Percentiles rank a stretch among this genome's conserved stretches.
Conservation (phyloP, 192 early-diverging fungal genomes). For the Coemansia sp. region DNA sequence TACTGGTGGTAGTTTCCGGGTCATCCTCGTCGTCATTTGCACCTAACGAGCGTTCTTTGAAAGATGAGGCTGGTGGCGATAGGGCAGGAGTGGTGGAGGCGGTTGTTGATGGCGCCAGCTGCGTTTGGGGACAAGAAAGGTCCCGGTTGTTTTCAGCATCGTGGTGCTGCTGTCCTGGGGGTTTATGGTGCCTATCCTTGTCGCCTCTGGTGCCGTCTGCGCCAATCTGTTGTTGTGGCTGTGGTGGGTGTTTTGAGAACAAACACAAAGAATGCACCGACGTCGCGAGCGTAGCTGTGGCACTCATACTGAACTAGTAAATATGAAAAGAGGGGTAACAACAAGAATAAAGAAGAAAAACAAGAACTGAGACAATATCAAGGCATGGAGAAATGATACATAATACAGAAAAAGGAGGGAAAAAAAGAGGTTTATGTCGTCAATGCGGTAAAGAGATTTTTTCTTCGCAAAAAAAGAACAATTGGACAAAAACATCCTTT, state of each 20-base stretch:
- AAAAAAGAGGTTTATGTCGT: not conserved
- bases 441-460: not conserved
- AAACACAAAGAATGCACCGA: constrained; percentile 24
- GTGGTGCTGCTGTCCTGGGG: not conserved
- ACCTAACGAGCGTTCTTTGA: not conserved
- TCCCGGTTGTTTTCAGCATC: not conserved
- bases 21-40: not conserved
- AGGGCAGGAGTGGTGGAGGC: constrained; percentile 1
- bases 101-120: constrained; percentile 3
- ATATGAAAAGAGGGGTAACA: not conserved
- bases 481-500: not conserved
- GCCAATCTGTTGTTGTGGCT: not conserved
- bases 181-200: not conserved
- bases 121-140: not conserved
- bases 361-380: constrained; percentile 2
- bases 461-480: not conserved
- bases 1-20: not conserved
- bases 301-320: constrained; percentile 8
- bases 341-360: not conserved
- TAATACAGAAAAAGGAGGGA: not conserved
- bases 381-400: not conserved
- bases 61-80: constrained; percentile 2
- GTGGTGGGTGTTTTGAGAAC: constrained; percentile 10
- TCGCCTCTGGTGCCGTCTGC: not conserved
- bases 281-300: constrained; percentile 24